phyloP scores from a whole-genome alignment of 2,329 filamentous ascomycete species.

The Pyrenophora tritici-repentis region DNA sequence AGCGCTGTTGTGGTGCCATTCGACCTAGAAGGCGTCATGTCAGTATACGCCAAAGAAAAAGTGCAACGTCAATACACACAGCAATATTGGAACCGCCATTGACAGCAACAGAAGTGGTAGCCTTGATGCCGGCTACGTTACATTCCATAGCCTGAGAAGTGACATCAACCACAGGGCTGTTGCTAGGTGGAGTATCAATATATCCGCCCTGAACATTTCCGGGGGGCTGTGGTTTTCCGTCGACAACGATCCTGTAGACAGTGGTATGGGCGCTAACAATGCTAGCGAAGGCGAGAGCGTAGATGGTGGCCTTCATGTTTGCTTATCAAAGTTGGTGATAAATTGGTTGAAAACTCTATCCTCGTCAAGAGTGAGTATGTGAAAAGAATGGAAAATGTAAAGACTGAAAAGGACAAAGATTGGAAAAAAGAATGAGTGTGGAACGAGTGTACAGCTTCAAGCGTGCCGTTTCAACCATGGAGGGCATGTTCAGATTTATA shows the following conservation, averaged over 20 bases:
- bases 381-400: slow-evolving; percentile 23
- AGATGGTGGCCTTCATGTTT: slow-evolving; percentile 42
- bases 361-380: slow-evolving; percentile 20
- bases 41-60: neutral
- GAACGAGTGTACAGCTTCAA: slow-evolving; percentile 39
- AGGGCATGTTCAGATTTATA: slow-evolving; percentile 27
- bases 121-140: slow-evolving; percentile 41
- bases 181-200: slow-evolving; percentile 54
- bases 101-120: slow-evolving; percentile 53
- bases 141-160: slow-evolving; percentile 42
- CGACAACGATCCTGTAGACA: slow-evolving; percentile 48
- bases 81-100: slow-evolving; percentile 55
- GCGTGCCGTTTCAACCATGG: slow-evolving; percentile 27
- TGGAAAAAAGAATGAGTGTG: slow-evolving; percentile 25
- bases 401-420: slow-evolving; percentile 22
- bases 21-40: slow-evolving; percentile 28
- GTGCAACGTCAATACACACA: neutral
- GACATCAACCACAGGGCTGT: slow-evolving; percentile 44
- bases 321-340: slow-evolving; percentile 4
- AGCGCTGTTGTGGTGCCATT: slow-evolving; percentile 59
- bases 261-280: slow-evolving; percentile 42
- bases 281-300: slow-evolving; percentile 38
- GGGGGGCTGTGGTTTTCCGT: slow-evolving; percentile 46
- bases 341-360: slow-evolving; percentile 7
- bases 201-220: slow-evolving; percentile 50